Evolutionary conservation across 768 basidiomycete species (phyloP), one percentile per base, ranked within the genome.

Genomic region (Lentinula lateritia): DNA sequence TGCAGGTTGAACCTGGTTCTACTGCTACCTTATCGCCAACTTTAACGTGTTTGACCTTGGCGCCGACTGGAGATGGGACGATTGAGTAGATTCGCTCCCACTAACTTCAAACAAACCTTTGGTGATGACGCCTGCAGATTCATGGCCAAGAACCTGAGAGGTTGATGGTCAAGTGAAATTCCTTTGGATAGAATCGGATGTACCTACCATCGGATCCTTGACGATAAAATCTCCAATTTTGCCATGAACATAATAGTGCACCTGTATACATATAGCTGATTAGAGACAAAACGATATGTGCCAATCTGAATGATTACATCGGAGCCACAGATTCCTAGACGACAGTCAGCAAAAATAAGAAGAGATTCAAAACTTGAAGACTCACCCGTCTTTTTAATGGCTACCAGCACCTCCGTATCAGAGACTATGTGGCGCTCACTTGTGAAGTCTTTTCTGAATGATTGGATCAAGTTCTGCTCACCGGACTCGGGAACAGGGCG

Each of bases 311-410:
- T 28, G 60, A 71, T 66, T 75, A 90, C 90, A 80, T 96, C 93
- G 62, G 92, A 93, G 41, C 93, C 93, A 70, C 93, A 95, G 65
- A 95, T 95, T 56, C 93, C 93, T 92, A 66, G 55, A 50, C 43
- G 55, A 28, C 45, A 35, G 61, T 50, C 58, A 58, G 46, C 54
- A 28, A 57, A 62, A 50, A 61, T 32, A 9, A 39, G 10, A 41
- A 13, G 15, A 12, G 38, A 23, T 6, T 54, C 46, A 60, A 34
- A 52, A n/a, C n/a, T n/a, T n/a, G n/a, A n/a, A 34, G 23, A 67
- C 81, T 62, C 62, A 87, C 92, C 94, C 16, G 95, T 96, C 77
- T 95, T 95, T 77, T 93, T 94, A 45, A 98, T 89, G 67, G 90
- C 80, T 38, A 98, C 85, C 20, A 98, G 84, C 45, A 94, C 93